A percentile compares a stretch with the other conserved stretches of the same genome.
Conservation (phyloP, 2,329 filamentous ascomycete species). For the Hysterium pulicare region DNA sequence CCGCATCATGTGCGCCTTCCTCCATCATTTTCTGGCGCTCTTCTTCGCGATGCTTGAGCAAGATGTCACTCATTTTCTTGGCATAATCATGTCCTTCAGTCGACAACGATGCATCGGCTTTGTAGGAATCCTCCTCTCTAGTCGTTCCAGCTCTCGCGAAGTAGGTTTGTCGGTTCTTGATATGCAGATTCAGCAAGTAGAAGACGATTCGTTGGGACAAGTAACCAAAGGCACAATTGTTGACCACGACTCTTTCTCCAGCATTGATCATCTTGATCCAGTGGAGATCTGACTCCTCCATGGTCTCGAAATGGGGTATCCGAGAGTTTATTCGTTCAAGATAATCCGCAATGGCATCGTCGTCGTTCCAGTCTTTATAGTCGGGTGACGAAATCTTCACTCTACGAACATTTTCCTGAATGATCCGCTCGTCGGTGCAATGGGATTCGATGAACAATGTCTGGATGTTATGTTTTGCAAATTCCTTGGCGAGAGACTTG, state of each 20-base stretch:
- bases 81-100: constrained; percentile 72
- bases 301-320: constrained; percentile 94
- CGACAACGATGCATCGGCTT: constrained; percentile 81
- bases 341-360: constrained; percentile 90
- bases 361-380: constrained; percentile 87
- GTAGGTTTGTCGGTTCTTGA: constrained; percentile 90
- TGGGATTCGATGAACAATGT: constrained; percentile 96
- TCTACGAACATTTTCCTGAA: constrained; percentile 92
- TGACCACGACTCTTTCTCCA: constrained; percentile 87
- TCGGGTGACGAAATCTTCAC: constrained; percentile 98
- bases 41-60: constrained; percentile 78
- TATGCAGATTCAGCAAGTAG: constrained; percentile 95
- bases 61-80: constrained; percentile 75
- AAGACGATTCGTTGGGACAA: constrained; percentile 96
- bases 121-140: constrained; percentile 86
- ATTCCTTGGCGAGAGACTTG: constrained; percentile 85
- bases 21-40: constrained; percentile 70
- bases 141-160: constrained; percentile 86
- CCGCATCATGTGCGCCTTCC: constrained; percentile 63
- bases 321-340: constrained; percentile 84
- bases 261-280: constrained; percentile 99
- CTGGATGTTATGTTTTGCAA: constrained; percentile 94
- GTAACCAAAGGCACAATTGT: constrained; percentile 96
- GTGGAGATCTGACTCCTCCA: constrained; percentile 90
- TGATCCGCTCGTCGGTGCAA: constrained; percentile 88